Percentiles rank a stretch among this genome's conserved stretches.
These are phyloP conservation scores for Lentinula aciculospora DNA, from an alignment of 768 basidiomycete genomes.

Conservation along the genomic window DNA sequence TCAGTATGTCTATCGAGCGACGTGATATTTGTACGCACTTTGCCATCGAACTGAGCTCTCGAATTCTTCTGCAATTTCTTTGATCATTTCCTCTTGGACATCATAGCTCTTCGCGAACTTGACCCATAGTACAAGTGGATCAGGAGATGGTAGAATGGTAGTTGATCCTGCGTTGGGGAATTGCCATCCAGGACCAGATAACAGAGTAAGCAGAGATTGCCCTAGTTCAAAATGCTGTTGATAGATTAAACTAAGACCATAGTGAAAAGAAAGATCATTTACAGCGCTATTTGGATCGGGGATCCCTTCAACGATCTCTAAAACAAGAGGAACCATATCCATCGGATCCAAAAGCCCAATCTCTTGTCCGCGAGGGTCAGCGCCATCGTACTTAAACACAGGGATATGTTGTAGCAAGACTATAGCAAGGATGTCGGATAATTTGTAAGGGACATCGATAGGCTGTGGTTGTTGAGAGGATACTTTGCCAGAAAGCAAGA, in stretches of 20 bases:
- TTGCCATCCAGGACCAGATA: conserved; percentile 23
- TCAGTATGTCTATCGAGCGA: background rate
- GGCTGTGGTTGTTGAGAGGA: conserved; percentile 16
- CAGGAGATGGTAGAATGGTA: conserved; percentile 21
- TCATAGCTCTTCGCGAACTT: conserved; percentile 30
- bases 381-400: conserved; percentile 33
- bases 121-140: conserved; percentile 38
- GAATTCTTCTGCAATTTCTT: conserved; percentile 43
- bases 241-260: background rate
- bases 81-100: conserved; percentile 25
- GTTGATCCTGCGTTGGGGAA: conserved; percentile 14
- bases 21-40: conserved; percentile 22
- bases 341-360: conserved; percentile 50
- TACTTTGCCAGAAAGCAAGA: conserved; percentile 30
- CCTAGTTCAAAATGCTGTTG: conserved; percentile 23
- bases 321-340: conserved; percentile 37
- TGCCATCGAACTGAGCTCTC: conserved; percentile 50
- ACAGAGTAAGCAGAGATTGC: conserved; percentile 17
- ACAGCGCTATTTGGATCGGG: background rate
- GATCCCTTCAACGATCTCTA: background rate
- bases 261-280: background rate
- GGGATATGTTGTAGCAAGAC: conserved; percentile 41
- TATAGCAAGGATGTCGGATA: conserved; percentile 38
- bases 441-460: conserved; percentile 17
- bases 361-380: conserved; percentile 24